Base-by-base conservation (phyloP, 1,284 basidiomycete genomes). In the Trametes hirsuta region DNA sequence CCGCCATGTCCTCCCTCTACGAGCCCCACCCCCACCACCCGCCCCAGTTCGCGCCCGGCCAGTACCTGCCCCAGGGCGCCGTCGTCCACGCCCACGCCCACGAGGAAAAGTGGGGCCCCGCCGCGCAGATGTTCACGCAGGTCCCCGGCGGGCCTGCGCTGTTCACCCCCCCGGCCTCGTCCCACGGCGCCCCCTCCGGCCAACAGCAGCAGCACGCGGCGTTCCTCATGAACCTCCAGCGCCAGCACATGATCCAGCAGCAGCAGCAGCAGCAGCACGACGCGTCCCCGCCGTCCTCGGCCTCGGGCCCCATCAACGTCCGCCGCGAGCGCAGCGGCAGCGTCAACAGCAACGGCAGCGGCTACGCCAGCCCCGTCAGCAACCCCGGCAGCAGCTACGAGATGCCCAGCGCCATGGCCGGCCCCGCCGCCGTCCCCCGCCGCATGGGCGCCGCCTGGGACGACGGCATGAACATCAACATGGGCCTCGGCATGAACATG, bases 231-330 rank as follows among this genome's bases (percentile, higher is more conserved):
- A 71, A 68, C 62, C 55, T 77, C 14, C 73, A 76, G 65, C 69
- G 72, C 34, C 77, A 76, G 51, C 73, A 77, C 37, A 50, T 50
- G 37, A 65, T 64, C 25, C 58, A 64, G 18, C 18, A 68, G 51
- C 71, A 72, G 21, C 67, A 72, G 21, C 67, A 68, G 51, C 71
- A 72, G 44, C 69, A 72, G 47, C 80, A 81, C 55, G 81, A 82
- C 58, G 60, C 72, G 1, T 77, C 76, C 14, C 78, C 78, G 30
- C 30, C 30, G 30, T 30, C 30, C 30, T 30, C 30, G 6, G 18
- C 35, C 72, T 81, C 40, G 72, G 79, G 70, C 22, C 68, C 71
- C n/a, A 71, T 61, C 53, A 55, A 39, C 53, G 59, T 59, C 41
- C 61, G 67, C 22, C 66, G 73, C 47, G 74, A 76, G 64, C 72